Evolutionary conservation across 805 yeast genomes (phyloP).

Genomic region (Cyberlindnera misumaiensis): DNA sequence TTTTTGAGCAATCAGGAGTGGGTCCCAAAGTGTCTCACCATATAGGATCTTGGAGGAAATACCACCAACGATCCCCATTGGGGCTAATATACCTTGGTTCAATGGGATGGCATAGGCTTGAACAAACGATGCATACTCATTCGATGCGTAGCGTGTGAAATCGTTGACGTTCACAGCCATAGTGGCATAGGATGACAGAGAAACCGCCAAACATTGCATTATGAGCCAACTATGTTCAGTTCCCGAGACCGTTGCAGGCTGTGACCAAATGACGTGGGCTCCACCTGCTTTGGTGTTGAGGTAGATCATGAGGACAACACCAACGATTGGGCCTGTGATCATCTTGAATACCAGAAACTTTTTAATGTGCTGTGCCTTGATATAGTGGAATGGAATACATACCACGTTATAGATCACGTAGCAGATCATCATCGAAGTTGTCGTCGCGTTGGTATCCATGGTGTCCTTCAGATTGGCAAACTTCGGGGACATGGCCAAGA

Average conservation of each 20-base stretch:
- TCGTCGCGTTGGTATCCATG: constrained; percentile 6
- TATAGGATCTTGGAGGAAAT: constrained; percentile 12
- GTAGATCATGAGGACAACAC: constrained; percentile 10
- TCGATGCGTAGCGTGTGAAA: constrained; percentile 10
- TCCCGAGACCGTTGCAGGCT: constrained; percentile 5
- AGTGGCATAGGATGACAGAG: constrained; percentile 8
- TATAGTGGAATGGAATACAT: constrained; percentile 13
- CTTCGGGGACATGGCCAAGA: constrained; percentile 12
- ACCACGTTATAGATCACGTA: constrained; percentile 11
- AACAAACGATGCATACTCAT: constrained; percentile 8
- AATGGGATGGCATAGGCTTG: constrained; percentile 12
- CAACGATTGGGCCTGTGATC: constrained; percentile 4
- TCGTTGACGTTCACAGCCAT: constrained; percentile 13
- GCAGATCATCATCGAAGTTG: constrained; percentile 11
- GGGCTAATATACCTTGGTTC: constrained; percentile 10
- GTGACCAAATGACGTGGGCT: constrained; percentile 6
- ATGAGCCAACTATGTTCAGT: constrained; percentile 4
- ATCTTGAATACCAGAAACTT: constrained; percentile 9
- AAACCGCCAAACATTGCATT: constrained; percentile 6
- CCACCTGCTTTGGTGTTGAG: constrained; percentile 13
- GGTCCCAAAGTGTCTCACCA: constrained; percentile 16
- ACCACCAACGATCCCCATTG: constrained; percentile 14
- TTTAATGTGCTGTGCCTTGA: constrained; percentile 9
- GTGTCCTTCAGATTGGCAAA: constrained; percentile 9
- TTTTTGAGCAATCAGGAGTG: constrained; percentile 12